Base-by-base conservation (phyloP, 1,284 basidiomycete genomes). In the Moesziomyces aphidis region DNA sequence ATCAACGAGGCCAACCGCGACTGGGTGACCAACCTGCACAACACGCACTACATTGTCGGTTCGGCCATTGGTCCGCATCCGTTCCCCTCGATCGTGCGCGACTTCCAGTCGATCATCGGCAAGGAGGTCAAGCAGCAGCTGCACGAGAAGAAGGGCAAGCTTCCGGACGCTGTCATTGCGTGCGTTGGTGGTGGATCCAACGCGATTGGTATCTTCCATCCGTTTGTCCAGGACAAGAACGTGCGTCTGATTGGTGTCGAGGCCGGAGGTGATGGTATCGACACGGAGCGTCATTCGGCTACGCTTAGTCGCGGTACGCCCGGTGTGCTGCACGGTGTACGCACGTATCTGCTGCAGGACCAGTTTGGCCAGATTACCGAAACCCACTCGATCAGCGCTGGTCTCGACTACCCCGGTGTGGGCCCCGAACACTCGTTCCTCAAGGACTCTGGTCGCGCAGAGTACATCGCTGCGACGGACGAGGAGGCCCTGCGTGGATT, bases 181-280 rank as follows among this genome's bases (percentile, higher is more conserved):
- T 99, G 96, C 85, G 96, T 99, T 46, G 97, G 96, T 47, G 96
- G 97, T 62, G 97, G 97, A 4, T 93, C 92, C 82, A 99, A 99
- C 85, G 94, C 97, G 19, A 99, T 99, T 70, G 97, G 97, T 36
- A 76, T 79, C 23, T 82, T 82, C 59, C 71, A 79, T 44, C 59
- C 79, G 17, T 84, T 84, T 34, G 65, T 84, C 3, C 53, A 77
- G 34, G 79, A 83, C 64, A 60, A 68, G 69, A 71, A 49, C 13
- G 83, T 84, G 6, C 73, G 78, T 8, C 70, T 84, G 23, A 72
- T 83, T 24, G 82, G 82, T 23, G 82, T 84, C 19, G 83, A 84
- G 56, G 82, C 83, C 3, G 83, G 81, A 22, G 82, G 82, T 26
- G 93, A 98, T 87, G 97, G 94, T 73, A 87, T 92, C 57, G 90